Base-by-base conservation (phyloP, 352 stramenopile species). In the Phytophthora crassamura region DNA sequence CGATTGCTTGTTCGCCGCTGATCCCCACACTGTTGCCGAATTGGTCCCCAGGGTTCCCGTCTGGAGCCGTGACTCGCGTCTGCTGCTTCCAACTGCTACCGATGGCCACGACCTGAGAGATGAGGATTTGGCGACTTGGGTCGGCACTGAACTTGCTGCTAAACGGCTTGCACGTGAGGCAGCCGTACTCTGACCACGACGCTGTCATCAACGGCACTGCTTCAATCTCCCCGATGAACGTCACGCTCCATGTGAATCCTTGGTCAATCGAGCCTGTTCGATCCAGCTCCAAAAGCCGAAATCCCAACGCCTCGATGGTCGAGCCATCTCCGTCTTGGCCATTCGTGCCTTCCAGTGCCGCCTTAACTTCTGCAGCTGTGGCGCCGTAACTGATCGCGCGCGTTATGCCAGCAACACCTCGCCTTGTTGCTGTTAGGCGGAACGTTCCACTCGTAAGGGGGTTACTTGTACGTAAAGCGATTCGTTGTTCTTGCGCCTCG, bases 221-320 rank as follows among this genome's bases (percentile, higher is more conserved):
- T 7, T 90, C 34, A n/a, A 95, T 66, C 48, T 93, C 78, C n/a
- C 87, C 79, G 18, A 95, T 82, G 55, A 93, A 94, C 18, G 86
- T 94, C 34, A 96, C 76, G 28, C 67, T 84, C 88, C 88, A 96
- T 15, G 74, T 84, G 53, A 94, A 93, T 0, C 85, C 87, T 38
- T 89, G 81, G 40, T 95, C 88, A 35, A 91, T 88, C 20, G 74
- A 86, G 6, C 86, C 82, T 3, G 64, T 79, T 7, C 86, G 76
- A 0, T 78, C 76, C 6, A 97, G 88, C 55, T 98, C 81, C 0
- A 98, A 83, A 25, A 97, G 68, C 30, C 76, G 65, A 38, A 76
- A 76, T 6, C 63, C 68, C 30, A 76, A 49, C 0, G 57, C 52
- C 35, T 73, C 63, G 10, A 98, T 94, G 14, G 77, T 80, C 0